phyloP scores from a whole-genome alignment of 1,139 yeast genomes.

The Chernovozyma aurita region DNA sequence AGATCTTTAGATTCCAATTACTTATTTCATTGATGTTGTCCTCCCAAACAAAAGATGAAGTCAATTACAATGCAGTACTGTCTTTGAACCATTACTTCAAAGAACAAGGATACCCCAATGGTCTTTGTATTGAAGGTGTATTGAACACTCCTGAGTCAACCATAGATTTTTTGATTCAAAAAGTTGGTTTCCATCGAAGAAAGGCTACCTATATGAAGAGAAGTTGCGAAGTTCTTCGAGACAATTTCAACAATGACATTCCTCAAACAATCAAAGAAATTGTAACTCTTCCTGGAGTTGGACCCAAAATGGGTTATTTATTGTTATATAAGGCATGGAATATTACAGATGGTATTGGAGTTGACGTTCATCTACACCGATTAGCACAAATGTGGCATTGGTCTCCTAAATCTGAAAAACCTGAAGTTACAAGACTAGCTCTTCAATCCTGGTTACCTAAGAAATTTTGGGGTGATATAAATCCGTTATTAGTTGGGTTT shows the following conservation, averaged over 20 bases:
- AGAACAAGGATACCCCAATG: slow-evolving; percentile 23
- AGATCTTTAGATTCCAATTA: slow-evolving; percentile 63
- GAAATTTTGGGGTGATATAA: slow-evolving; percentile 76
- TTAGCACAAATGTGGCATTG: slow-evolving; percentile 80
- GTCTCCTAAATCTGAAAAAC: slow-evolving; percentile 57
- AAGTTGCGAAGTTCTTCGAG: slow-evolving; percentile 51
- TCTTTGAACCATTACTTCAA: slow-evolving; percentile 47
- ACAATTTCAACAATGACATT: slow-evolving; percentile 58
- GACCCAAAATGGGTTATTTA: slow-evolving; percentile 91
- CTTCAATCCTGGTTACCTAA: slow-evolving; percentile 73
- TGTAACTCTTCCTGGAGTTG: slow-evolving; percentile 80
- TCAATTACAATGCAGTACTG: slow-evolving; percentile 69
- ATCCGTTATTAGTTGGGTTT: slow-evolving; percentile 85
- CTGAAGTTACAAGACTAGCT: slow-evolving; percentile 69
- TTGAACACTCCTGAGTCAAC: slow-evolving; percentile 48
- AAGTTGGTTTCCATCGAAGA: slow-evolving; percentile 84
- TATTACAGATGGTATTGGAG: slow-evolving; percentile 77
- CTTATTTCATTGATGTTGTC: slow-evolving; percentile 81
- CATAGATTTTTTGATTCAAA: slow-evolving; percentile 61
- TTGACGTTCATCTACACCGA: slow-evolving; percentile 88
- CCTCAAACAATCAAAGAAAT: slow-evolving; percentile 67
- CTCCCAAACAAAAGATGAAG: slow-evolving; percentile 89
- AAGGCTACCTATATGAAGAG: slow-evolving; percentile 69
- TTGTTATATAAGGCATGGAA: slow-evolving; percentile 82
- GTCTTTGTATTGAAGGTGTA: slow-evolving; percentile 30